Evolutionary conservation across 2,329 filamentous ascomycete genomes (phyloP).

Genomic region (Metarhizium robertsii): DNA sequence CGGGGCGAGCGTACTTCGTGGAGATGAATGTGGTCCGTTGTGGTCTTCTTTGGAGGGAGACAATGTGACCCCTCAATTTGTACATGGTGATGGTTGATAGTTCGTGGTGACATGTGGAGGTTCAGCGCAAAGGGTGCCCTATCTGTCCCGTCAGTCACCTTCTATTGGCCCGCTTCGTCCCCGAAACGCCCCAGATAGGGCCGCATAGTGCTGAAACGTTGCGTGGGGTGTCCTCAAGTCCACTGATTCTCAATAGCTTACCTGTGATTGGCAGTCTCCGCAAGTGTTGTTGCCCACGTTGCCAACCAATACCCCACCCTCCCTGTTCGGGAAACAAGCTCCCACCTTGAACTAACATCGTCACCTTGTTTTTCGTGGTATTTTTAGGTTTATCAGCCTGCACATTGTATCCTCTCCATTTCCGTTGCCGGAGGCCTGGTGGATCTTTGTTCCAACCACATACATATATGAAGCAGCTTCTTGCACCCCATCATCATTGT

Average conservation of each 20-base stretch:
- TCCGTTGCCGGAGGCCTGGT: background rate
- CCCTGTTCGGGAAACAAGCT: background rate
- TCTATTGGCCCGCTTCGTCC: background rate
- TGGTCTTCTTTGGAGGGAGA: no score
- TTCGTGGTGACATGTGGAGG: no score
- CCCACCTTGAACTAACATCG: background rate
- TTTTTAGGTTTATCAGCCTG: background rate
- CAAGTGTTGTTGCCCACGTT: background rate
- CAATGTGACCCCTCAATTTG: no score
- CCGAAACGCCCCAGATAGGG: background rate
- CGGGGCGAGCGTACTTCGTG: no score
- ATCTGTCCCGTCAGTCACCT: background rate
- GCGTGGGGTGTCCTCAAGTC: conserved; percentile 5
- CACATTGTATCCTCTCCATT: no score
- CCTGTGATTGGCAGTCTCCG: conserved; percentile 5
- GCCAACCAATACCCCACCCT: background rate
- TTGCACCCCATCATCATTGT: background rate
- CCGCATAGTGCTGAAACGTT: conserved; percentile 19
- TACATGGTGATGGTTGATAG: no score
- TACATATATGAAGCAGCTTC: background rate
- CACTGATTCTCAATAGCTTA: conserved; percentile 8
- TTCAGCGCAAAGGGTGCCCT: background rate
- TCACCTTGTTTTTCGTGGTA: background rate
- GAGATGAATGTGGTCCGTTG: no score
- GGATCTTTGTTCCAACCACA: background rate